phyloP scores from a whole-genome alignment of 2,329 filamentous ascomycete genomes.

The Microdochium paspali region DNA sequence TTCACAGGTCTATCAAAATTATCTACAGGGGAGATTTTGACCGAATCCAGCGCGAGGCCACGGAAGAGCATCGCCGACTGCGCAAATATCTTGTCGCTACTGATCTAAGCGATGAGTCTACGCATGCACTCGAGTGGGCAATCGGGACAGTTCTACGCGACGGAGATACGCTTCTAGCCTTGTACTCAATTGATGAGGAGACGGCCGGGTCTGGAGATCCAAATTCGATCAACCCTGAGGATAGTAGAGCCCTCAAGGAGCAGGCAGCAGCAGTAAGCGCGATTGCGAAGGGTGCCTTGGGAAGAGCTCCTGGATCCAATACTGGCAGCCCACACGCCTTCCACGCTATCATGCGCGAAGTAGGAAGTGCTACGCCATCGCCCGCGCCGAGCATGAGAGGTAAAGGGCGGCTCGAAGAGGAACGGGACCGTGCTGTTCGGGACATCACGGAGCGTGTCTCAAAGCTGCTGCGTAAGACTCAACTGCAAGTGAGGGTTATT shows the following conservation, averaged over 20 bases:
- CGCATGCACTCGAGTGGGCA: conserved; percentile 94
- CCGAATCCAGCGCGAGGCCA: conserved; percentile 65
- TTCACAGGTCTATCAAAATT: conserved; percentile 77
- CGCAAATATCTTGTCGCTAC: conserved; percentile 94
- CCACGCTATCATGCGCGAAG: conserved; percentile 12
- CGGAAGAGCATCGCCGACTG: conserved; percentile 68
- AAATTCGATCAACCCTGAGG: conserved; percentile 56
- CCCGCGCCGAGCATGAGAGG: conserved; percentile 40
- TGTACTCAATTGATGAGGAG: conserved; percentile 92
- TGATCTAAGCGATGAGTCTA: conserved; percentile 87
- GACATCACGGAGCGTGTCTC: conserved; percentile 77
- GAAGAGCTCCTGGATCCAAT: conserved; percentile 8
- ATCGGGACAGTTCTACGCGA: conserved; percentile 91
- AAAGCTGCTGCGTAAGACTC: conserved; percentile 81
- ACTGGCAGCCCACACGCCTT: conserved; percentile 11
- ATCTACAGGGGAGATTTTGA: conserved; percentile 82
- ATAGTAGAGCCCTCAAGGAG: conserved; percentile 65
- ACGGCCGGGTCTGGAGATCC: conserved; percentile 42
- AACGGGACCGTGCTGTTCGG: conserved; percentile 71
- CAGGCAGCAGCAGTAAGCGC: conserved; percentile 63
- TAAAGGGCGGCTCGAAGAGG: conserved; percentile 58
- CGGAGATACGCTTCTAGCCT: conserved; percentile 85
- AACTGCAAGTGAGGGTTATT: conserved; percentile 83
- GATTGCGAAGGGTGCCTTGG: conserved; percentile 28
- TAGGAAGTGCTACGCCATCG: conserved; percentile 25